Conservation (phyloP, 495 filamentous ascomycete species). For the Penicillium maclennaniae region DNA sequence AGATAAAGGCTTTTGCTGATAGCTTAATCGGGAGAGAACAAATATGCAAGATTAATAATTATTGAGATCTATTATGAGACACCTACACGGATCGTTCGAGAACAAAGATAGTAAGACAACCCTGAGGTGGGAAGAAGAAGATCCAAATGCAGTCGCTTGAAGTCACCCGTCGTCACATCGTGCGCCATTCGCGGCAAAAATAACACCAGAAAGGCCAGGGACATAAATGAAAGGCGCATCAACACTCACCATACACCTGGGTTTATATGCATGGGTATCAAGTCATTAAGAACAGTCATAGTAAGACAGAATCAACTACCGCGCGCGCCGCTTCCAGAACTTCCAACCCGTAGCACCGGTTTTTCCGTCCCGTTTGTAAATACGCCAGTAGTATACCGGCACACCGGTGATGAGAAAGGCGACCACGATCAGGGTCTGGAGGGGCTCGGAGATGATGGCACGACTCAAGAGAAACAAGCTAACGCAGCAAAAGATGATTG, state of each 20-base stretch:
- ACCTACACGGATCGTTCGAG: neutral
- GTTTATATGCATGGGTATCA: conserved; percentile 35
- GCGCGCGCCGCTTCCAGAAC: conserved; percentile 51
- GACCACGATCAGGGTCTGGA: conserved; percentile 82
- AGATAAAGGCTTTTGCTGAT: neutral
- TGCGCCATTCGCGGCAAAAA: conserved; percentile 14
- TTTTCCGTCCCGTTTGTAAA: conserved; percentile 52
- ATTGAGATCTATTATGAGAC: conserved; percentile 1
- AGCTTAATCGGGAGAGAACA: neutral
- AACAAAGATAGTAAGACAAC: conserved; percentile 11
- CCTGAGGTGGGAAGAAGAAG: conserved; percentile 3
- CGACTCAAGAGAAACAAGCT: conserved; percentile 86
- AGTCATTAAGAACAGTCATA: conserved; percentile 14
- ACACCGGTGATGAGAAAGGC: conserved; percentile 79
- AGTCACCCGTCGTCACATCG: conserved; percentile 24
- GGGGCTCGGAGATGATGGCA: conserved; percentile 82
- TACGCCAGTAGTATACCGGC: conserved; percentile 84
- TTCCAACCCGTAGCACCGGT: conserved; percentile 52
- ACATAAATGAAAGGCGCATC: conserved; percentile 10
- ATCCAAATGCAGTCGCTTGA: conserved; percentile 9
- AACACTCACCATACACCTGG: conserved; percentile 20
- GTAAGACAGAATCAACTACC: conserved; percentile 5
- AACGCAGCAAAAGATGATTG: conserved; percentile 97
- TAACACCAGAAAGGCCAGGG: neutral
- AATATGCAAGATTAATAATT: conserved; percentile 5